Percentiles rank a stretch among this genome's conserved stretches.
Evolutionary conservation across 768 basidiomycete species (phyloP).

Genomic region (Russula virescens): DNA sequence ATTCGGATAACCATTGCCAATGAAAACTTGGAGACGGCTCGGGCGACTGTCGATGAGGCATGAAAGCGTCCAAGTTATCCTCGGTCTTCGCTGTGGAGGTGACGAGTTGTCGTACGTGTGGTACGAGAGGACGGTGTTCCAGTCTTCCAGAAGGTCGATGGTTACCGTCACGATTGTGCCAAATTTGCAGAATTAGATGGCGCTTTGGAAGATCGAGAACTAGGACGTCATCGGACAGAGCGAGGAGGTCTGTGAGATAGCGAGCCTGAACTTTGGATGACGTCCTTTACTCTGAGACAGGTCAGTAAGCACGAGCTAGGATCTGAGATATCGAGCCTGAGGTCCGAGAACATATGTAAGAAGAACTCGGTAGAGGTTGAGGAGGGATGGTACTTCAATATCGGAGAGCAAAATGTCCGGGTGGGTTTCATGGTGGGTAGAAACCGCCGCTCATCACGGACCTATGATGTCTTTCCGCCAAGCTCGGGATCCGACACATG

Average conservation of each 20-base stretch:
- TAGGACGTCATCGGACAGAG: conserved; percentile 1
- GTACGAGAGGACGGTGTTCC: neutral
- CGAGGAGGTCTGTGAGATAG: conserved; percentile 5
- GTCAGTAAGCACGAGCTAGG: conserved; percentile 2
- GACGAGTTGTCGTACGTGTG: neutral
- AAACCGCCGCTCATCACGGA: too few relatives aligned
- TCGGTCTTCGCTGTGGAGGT: conserved; percentile 1
- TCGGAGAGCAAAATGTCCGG: neutral
- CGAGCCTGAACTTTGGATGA: neutral
- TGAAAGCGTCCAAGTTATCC: neutral
- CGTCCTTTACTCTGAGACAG: neutral
- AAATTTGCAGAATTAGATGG: conserved; percentile 1
- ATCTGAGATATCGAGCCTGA: neutral
- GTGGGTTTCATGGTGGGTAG: too few relatives aligned
- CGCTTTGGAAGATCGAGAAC: neutral
- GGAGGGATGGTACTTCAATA: neutral
- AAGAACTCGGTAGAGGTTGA: conserved; percentile 7
- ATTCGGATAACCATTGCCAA: neutral
- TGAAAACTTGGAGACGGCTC: neutral
- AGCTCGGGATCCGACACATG: too few relatives aligned
- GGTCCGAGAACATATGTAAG: neutral
- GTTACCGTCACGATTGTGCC: neutral
- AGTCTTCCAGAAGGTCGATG: neutral
- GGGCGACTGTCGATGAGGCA: neutral
- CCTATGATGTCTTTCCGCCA: too few relatives aligned